These are phyloP conservation scores for Trypanosoma platydactyli DNA, from an alignment of 208 protist species.

Conservation along the genomic window DNA sequence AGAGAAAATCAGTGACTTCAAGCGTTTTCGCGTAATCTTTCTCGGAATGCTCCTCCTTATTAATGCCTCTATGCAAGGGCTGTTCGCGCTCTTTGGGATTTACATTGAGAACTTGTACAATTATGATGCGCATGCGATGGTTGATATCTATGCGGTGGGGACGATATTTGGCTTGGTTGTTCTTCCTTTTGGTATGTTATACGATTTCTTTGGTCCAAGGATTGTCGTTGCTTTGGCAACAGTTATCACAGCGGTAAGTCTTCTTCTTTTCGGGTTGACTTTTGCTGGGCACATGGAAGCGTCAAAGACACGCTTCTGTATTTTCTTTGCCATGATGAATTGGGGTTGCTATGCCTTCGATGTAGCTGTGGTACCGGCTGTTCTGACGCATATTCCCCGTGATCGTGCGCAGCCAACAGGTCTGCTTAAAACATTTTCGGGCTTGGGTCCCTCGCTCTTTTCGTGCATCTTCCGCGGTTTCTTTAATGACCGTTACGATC, in stretches of 20 bases:
- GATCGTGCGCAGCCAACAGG: conserved; percentile 36
- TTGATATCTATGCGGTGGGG: conserved; percentile 14
- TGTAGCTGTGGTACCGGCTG: conserved; percentile 32
- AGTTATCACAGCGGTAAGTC: conserved; percentile 19
- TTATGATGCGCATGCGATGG: conserved; percentile 14
- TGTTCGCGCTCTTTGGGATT: background rate
- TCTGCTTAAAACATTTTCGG: conserved; percentile 20
- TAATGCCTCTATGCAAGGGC: conserved; percentile 1
- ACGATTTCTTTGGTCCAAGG: conserved; percentile 20
- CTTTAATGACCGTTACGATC: conserved; percentile 11
- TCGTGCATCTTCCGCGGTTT: conserved; percentile 17
- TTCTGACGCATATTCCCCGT: conserved; percentile 51
- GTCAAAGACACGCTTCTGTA: conserved; percentile 30
- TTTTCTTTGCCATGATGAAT: conserved; percentile 56
- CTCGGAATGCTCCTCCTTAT: conserved; percentile 12
- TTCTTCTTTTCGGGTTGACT: conserved; percentile 38
- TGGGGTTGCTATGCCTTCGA: conserved; percentile 50
- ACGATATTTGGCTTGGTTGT: conserved; percentile 16
- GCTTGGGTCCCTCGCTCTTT: conserved; percentile 8
- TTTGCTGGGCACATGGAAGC: conserved; percentile 39
- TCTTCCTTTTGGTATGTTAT: conserved; percentile 21
- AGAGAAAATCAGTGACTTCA: conserved; percentile 14
- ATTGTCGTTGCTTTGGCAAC: conserved; percentile 14
- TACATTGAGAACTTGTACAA: conserved; percentile 3
- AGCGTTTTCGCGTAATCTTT: conserved; percentile 12